Percentiles rank a stretch among this genome's conserved stretches.
phyloP scores from a whole-genome alignment of 305 asterid genomes.

The Andrographis paniculata region DNA sequence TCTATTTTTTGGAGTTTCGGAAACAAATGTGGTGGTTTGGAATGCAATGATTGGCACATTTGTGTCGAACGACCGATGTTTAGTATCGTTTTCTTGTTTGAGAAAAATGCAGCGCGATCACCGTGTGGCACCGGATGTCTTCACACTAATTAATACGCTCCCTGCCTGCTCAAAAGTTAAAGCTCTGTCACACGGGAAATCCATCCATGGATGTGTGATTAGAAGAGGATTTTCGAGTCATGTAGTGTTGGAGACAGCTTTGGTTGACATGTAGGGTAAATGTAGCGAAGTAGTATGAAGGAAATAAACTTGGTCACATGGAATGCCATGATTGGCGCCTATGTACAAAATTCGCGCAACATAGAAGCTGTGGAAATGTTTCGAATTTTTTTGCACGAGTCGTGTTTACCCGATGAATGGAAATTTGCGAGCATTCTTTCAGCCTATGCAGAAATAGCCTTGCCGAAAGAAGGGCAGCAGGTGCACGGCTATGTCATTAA shows the following conservation, averaged over 20 bases:
- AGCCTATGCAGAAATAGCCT: constrained; percentile 48
- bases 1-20: constrained; percentile 23
- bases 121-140: constrained; percentile 32
- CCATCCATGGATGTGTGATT: constrained; percentile 42
- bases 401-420: constrained; percentile 34
- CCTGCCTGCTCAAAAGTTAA: constrained; percentile 38
- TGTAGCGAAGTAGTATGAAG: constrained; percentile 27
- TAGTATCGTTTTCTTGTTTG: constrained; percentile 34
- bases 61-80: constrained; percentile 22
- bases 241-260: constrained; percentile 43
- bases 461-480: constrained; percentile 50
- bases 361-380: constrained; percentile 36
- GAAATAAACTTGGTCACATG: constrained; percentile 37
- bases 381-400: constrained; percentile 21
- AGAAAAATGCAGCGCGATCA: constrained; percentile 30
- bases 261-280: constrained; percentile 51
- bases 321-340: constrained; percentile 52
- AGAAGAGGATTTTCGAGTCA: constrained; percentile 33
- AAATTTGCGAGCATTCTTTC: constrained; percentile 35
- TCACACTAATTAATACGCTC: constrained; percentile 62
- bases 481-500: constrained; percentile 37
- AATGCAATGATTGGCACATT: constrained; percentile 53
- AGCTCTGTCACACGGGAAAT: constrained; percentile 31
- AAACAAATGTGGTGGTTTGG: constrained; percentile 42
- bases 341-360: constrained; percentile 27